phyloP scores from a whole-genome alignment of 345 rosid species.

The Nasturtium officinale region DNA sequence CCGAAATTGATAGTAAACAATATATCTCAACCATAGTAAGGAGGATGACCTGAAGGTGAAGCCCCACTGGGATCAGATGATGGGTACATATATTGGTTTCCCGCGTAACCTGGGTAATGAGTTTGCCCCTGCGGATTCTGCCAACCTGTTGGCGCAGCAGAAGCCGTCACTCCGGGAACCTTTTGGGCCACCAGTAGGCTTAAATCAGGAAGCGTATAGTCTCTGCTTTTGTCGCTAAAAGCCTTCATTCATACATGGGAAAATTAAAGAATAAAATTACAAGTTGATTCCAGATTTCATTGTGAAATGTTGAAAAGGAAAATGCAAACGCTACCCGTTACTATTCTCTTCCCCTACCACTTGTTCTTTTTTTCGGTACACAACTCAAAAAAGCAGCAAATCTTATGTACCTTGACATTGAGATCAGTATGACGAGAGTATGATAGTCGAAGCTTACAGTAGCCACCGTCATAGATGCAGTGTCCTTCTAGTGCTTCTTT shows the following conservation, averaged over 20 bases:
- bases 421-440: slow-evolving; percentile 99
- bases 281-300: slow-evolving; percentile 4
- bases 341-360: slow-evolving; percentile 36
- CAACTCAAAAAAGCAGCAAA: slow-evolving; percentile 56
- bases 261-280: neutral
- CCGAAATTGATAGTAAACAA: neutral
- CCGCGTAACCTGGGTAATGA: slow-evolving; percentile 44
- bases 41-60: slow-evolving; percentile 43
- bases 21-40: slow-evolving; percentile 38
- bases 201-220: slow-evolving; percentile 74
- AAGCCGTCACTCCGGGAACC: slow-evolving; percentile 50
- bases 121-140: slow-evolving; percentile 59
- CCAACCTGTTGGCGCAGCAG: slow-evolving; percentile 63
- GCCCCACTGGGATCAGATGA: slow-evolving; percentile 43
- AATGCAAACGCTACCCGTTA: slow-evolving; percentile 50
- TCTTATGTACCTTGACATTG: slow-evolving; percentile 94
- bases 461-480: slow-evolving; percentile 99
- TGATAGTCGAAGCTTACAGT: slow-evolving; percentile 99
- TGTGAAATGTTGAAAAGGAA: slow-evolving; percentile 44
- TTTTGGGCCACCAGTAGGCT: slow-evolving; percentile 55
- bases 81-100: slow-evolving; percentile 51
- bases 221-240: slow-evolving; percentile 93
- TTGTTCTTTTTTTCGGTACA: slow-evolving; percentile 10
- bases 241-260: slow-evolving; percentile 54
- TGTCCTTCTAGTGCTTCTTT: slow-evolving; percentile 96